Evolutionary conservation across 108 stramenopile species (phyloP).

Genomic region (Fragilariopsis cylindrus): DNA sequence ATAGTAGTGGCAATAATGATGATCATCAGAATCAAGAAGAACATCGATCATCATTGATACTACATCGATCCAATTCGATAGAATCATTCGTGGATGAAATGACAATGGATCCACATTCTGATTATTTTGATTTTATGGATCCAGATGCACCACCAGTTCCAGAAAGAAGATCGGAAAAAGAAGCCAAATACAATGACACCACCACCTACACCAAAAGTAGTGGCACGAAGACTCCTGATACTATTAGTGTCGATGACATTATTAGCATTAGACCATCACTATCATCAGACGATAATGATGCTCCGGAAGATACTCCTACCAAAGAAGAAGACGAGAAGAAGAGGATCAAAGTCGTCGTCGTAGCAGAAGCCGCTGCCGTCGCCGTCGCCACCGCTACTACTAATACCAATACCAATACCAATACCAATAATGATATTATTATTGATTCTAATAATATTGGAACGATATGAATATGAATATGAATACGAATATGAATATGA

Average conservation of each 20-base stretch:
- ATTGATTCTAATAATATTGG: neutral
- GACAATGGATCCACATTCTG: too few relatives aligned
- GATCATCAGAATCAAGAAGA: conserved; percentile 5
- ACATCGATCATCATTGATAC: neutral
- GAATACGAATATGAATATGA: conserved; percentile 1
- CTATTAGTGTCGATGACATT: too few relatives aligned
- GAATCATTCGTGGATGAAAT: neutral
- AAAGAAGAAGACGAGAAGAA: too few relatives aligned
- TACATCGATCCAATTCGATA: neutral
- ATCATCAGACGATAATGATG: too few relatives aligned
- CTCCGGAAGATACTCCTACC: too few relatives aligned
- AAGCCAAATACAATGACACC: too few relatives aligned
- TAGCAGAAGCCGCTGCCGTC: too few relatives aligned
- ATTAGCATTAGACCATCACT: too few relatives aligned
- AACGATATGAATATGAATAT: neutral
- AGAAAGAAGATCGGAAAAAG: too few relatives aligned
- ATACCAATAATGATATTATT: neutral
- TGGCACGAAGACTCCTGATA: neutral
- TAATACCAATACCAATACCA: neutral
- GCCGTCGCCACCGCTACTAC: neutral
- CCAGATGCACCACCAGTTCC: too few relatives aligned
- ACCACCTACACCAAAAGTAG: neutral
- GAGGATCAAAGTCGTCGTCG: too few relatives aligned
- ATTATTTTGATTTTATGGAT: too few relatives aligned
- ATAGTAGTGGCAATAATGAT: neutral